Evolutionary conservation across 345 rosid species (phyloP).

Genomic region (Carallia brachiata): DNA sequence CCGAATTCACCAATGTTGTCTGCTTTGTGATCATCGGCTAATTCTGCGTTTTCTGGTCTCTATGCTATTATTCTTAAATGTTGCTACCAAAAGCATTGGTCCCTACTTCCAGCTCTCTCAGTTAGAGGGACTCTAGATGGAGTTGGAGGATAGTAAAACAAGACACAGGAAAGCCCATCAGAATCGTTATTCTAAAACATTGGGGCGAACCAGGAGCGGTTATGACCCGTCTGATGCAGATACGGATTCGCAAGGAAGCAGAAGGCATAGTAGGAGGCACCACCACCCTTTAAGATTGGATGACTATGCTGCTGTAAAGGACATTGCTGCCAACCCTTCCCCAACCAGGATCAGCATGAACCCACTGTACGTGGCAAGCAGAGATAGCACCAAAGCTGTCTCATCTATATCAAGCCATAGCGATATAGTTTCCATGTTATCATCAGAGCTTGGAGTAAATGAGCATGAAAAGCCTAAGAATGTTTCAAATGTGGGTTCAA

Average conservation of each 20-base stretch:
- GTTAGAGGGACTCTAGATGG: not conserved
- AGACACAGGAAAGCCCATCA: slow-evolving; percentile 21
- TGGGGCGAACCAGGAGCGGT: slow-evolving; percentile 47
- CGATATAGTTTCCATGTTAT: not conserved
- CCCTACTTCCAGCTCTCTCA: not conserved
- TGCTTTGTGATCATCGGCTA: no score
- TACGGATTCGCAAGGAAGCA: slow-evolving; percentile 55
- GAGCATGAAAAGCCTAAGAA: slow-evolving; percentile 15
- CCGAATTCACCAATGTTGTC: no score
- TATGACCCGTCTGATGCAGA: slow-evolving; percentile 71
- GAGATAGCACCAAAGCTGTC: not conserved
- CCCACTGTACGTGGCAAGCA: slow-evolving; percentile 42
- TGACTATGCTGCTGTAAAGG: slow-evolving; percentile 21
- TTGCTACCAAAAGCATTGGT: no score
- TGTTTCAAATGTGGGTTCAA: slow-evolving; percentile 16
- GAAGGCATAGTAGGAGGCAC: slow-evolving; percentile 26
- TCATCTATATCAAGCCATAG: not conserved
- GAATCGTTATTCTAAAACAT: slow-evolving; percentile 2
- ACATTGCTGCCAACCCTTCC: slow-evolving; percentile 7
- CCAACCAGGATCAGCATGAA: slow-evolving; percentile 40
- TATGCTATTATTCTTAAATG: no score
- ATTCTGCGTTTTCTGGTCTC: no score
- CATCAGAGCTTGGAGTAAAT: slow-evolving; percentile 14
- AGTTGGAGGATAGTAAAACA: slow-evolving; percentile 29
- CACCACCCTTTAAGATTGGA: slow-evolving; percentile 16